phyloP scores from a whole-genome alignment of 192 early-diverging fungal species.

The Coemansia sp. region DNA sequence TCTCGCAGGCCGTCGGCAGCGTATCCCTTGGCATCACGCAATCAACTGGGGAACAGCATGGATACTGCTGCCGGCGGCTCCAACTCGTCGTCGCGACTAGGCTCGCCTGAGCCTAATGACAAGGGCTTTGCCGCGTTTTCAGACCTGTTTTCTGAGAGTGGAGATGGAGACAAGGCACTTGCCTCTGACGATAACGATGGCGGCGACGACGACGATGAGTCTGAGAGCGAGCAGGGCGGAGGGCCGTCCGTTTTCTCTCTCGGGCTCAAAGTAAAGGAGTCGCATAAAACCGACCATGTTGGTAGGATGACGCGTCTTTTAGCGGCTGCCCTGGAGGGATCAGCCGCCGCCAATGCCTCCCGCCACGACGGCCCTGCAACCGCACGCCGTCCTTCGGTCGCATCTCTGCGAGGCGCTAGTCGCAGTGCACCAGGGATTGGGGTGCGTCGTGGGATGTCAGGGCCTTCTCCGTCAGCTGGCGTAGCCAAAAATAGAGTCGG shows the following conservation, averaged over 20 bases:
- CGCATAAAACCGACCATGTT: conserved; percentile 32
- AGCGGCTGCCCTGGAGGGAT: conserved; percentile 11
- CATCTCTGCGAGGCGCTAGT: conserved; percentile 4
- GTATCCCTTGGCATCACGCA: background rate
- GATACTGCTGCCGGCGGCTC: conserved; percentile 10
- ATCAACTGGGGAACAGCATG: background rate
- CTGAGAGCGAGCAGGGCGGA: background rate
- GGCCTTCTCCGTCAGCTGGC: background rate
- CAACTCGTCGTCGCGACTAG: conserved; percentile 16
- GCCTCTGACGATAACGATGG: background rate
- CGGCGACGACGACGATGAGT: background rate
- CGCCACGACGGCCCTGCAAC: conserved; percentile 2
- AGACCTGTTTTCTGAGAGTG: conserved; percentile 29
- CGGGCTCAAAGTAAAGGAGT: conserved; percentile 16
- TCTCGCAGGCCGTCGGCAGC: conserved; percentile 20
- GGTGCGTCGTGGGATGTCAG: conserved; percentile 13
- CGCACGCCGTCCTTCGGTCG: conserved; percentile 3
- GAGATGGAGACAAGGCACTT: background rate
- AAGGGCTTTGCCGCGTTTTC: conserved; percentile 3
- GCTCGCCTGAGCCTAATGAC: conserved; percentile 20
- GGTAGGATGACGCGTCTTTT: conserved; percentile 32
- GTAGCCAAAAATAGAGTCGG: conserved; percentile 18
- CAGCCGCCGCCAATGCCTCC: background rate
- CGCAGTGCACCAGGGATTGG: conserved; percentile 14
- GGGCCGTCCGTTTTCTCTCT: conserved; percentile 3